Evolutionary conservation across 257 asterid genomes (phyloP), one percentile per base, ranked within the genome.

Genomic region (Solanum commersonii): DNA sequence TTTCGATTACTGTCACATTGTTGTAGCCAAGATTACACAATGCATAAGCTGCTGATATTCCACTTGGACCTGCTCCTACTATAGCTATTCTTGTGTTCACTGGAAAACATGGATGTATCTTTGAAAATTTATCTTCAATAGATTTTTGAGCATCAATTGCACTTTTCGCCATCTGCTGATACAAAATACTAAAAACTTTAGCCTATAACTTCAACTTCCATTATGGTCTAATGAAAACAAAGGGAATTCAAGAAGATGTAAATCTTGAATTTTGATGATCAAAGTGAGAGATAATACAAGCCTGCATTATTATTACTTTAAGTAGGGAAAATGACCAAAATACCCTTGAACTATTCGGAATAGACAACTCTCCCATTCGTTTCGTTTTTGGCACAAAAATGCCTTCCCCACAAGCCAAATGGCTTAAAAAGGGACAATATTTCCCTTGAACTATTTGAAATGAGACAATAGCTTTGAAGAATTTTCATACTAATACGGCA

Each of bases 51-150:
- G 98, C 94, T 23, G 98, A 95, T 88, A 96, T 74, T 9, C 98
- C 98, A 83, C 98, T 95, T 7, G 98, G 98, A 27, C 98, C 98
- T 20, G 94, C 98, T 25, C 98, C 98, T 86, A 96, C 85, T 70
- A 95, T 88, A 7, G 93, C 98, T 27, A 96, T 93, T 71, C 95
- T 90, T 34, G 96, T 91, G 59, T 92, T 81, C 89, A 93, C 91
- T 0, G 95, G 92, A 89, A 90, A 91, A 86, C 90, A 68, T 35
- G 98, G 98, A 87, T 96, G 98, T 4, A 92, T 91, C 94, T 95
- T 93, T 31, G 92, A 87, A 86, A 90, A 93, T 84, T 85, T 91
- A 86, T 95, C 96, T 67, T 95, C 98, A 22, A 93, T 86, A 31
- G 94, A 87, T 86, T 89, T 95, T 33, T 89, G 91, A 18, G 84